A percentile compares a stretch with the other conserved stretches of the same genome.
Evolutionary conservation across 192 early-diverging fungal genomes (phyloP).

Genomic region (Chytriomyces confervae): DNA sequence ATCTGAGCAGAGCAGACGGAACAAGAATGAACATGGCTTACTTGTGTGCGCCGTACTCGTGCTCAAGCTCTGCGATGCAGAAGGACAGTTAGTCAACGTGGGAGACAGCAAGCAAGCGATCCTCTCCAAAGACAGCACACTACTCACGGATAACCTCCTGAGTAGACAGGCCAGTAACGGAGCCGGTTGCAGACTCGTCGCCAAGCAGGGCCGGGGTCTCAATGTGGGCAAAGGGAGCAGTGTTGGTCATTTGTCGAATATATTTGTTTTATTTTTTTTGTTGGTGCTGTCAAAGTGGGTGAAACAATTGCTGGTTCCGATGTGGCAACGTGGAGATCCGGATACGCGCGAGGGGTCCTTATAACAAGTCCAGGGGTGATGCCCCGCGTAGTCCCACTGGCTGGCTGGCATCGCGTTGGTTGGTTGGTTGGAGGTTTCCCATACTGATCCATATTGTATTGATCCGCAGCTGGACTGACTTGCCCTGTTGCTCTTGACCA

Average conservation of each 20-base stretch:
- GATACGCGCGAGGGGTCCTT: too few species aligned
- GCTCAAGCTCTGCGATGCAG: constrained; percentile 69
- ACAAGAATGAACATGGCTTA: constrained; percentile 47
- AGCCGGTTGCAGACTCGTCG: constrained; percentile 5
- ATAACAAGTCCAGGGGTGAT: too few species aligned
- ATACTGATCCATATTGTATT: too few species aligned
- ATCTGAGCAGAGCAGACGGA: not conserved
- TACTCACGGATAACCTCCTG: constrained; percentile 21
- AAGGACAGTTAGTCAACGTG: constrained; percentile 10
- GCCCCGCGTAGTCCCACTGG: too few species aligned
- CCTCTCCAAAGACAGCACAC: not conserved
- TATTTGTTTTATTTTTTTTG: not conserved
- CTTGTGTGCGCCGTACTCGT: constrained; percentile 95
- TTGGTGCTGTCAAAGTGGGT: not conserved
- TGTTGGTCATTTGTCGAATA: not conserved
- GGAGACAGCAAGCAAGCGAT: not conserved
- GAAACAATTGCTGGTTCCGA: not conserved
- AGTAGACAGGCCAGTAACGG: not conserved
- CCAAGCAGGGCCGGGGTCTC: not conserved
- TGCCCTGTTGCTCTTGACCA: too few species aligned
- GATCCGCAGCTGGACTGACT: too few species aligned
- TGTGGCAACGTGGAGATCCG: too few species aligned
- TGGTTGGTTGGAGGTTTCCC: too few species aligned
- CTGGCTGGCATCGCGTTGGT: too few species aligned
- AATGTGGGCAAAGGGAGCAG: not conserved